Evolutionary conservation across 2,329 filamentous ascomycete genomes (phyloP), one percentile per base, ranked within the genome.

Genomic region (Arthrobotrys conoides): DNA sequence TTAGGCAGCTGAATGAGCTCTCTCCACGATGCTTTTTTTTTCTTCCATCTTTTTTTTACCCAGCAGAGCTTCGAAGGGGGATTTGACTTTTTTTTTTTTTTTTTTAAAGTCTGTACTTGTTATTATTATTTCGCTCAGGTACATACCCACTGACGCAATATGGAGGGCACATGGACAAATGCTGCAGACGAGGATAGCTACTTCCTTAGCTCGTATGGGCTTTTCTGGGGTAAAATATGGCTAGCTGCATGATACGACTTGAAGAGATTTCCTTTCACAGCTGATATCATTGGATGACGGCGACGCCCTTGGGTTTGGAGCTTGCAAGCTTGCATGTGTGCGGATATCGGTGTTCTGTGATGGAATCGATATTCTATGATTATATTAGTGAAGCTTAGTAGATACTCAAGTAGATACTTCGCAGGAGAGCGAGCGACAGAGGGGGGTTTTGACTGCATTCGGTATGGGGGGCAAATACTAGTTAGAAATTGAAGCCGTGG

Each of bases 141-240:
- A 61, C 27, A 30, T 55, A 55, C 73, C 14, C 73, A 68, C 73
- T 77, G 73, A 77, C 73, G 73, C 73, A 77, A 77, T 77, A 55
- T 57, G 44, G 61, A 71, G 73, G 73, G 73, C 73, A 77, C 67
- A 71, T 77, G 73, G 73, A 71, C 73, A 77, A 77, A 77, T 71
- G 53, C 51, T 77, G 73, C 73, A 77, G 66, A 30, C 57, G 68
- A 48, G 36, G 59, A 33, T 57, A 33, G n/a, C n/a, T n/a, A n/a
- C n/a, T n/a, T n/a, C n/a, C n/a, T n/a, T n/a, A n/a, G n/a, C n/a
- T n/a, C 59, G 72, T 67, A 66, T 77, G 72, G 67, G 33, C 67
- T 30, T 77, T 77, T 71, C 73, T 77, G 73, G 73, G 73, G 73
- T 77, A 77, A 65, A 70, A 70, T 75, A 63, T 76, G 72, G 64